A percentile compares a stretch with the other conserved stretches of the same genome.
Evolutionary conservation across 768 basidiomycete genomes (phyloP).

Genomic region (Crassisporium funariophilum): DNA sequence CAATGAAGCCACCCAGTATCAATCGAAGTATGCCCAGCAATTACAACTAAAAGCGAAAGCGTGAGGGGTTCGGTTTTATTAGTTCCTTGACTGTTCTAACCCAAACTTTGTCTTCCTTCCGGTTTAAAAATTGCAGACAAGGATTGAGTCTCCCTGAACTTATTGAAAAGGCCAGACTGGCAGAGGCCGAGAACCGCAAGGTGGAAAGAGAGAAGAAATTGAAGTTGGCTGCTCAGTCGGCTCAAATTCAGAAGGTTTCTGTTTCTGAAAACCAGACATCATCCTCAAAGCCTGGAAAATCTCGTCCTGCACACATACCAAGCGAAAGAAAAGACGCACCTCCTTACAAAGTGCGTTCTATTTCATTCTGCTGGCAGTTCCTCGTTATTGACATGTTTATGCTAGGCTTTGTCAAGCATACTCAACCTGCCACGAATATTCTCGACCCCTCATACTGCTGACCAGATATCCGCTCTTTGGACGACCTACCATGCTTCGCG

Average conservation of each 20-base stretch:
- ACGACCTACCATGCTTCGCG: slow-evolving; percentile 84
- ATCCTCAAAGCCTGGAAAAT: not conserved
- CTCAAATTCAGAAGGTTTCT: slow-evolving; percentile 5
- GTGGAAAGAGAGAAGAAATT: slow-evolving; percentile 25
- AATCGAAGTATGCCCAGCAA: slow-evolving; percentile 69
- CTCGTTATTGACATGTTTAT: slow-evolving; percentile 4
- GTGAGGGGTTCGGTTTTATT: slow-evolving; percentile 41
- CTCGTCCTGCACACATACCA: slow-evolving; percentile 7
- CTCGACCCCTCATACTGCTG: slow-evolving; percentile 65
- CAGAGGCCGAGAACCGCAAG: slow-evolving; percentile 20
- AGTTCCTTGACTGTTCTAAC: slow-evolving; percentile 1
- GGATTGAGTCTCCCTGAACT: slow-evolving; percentile 39
- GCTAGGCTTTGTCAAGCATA: slow-evolving; percentile 78
- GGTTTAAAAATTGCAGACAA: slow-evolving; percentile 33
- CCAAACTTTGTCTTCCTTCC: slow-evolving; percentile 8
- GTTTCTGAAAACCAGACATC: not conserved
- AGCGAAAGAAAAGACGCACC: slow-evolving; percentile 24
- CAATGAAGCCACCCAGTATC: slow-evolving; percentile 7
- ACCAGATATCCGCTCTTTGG: slow-evolving; percentile 85
- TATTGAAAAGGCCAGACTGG: slow-evolving; percentile 23
- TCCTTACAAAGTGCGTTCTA: slow-evolving; percentile 18
- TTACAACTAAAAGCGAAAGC: slow-evolving; percentile 62
- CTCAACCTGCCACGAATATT: slow-evolving; percentile 76
- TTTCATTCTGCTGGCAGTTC: not conserved
- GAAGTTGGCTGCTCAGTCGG: slow-evolving; percentile 19